phyloP scores from a whole-genome alignment of 2,329 filamentous ascomycete genomes.

The Sarocladium strictum region DNA sequence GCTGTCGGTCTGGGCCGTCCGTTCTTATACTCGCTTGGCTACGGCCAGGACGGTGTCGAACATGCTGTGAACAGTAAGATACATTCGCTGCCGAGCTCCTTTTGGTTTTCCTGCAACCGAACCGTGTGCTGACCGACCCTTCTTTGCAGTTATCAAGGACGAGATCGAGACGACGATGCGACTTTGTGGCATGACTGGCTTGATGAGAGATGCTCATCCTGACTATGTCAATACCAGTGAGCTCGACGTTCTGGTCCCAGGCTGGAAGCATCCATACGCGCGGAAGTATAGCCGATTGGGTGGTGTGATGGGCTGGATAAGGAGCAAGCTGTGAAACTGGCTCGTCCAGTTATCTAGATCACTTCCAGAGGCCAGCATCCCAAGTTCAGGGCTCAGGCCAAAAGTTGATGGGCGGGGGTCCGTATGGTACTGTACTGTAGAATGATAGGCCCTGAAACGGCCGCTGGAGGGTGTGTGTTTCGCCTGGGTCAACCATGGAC shows the following conservation, averaged over 20 bases:
- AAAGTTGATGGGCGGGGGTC: too few relatives aligned
- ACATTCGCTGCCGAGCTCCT: background rate
- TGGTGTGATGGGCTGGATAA: too few relatives aligned
- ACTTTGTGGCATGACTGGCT: constrained; percentile 20
- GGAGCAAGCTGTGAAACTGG: background rate
- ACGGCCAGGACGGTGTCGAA: constrained; percentile 41
- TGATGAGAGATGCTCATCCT: constrained; percentile 11
- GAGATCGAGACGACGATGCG: constrained; percentile 32
- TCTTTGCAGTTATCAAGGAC: constrained; percentile 27
- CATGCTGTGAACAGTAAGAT: constrained; percentile 30
- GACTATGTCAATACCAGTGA: constrained; percentile 18
- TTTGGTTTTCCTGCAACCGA: background rate
- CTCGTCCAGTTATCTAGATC: too few relatives aligned
- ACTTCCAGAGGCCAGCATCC: too few relatives aligned
- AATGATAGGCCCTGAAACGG: too few relatives aligned
- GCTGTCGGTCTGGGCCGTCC: constrained; percentile 41
- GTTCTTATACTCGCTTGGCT: constrained; percentile 32
- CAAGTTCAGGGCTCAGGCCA: too few relatives aligned
- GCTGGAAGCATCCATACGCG: background rate
- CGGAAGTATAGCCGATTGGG: too few relatives aligned
- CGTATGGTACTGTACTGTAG: too few relatives aligned
- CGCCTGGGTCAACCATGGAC: too few relatives aligned
- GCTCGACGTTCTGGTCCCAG: constrained; percentile 16
- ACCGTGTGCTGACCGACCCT: constrained; percentile 7
- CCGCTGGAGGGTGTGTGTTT: too few relatives aligned